Evolutionary conservation across 257 asterid genomes (phyloP).

Genomic region (Capsicum pubescens): DNA sequence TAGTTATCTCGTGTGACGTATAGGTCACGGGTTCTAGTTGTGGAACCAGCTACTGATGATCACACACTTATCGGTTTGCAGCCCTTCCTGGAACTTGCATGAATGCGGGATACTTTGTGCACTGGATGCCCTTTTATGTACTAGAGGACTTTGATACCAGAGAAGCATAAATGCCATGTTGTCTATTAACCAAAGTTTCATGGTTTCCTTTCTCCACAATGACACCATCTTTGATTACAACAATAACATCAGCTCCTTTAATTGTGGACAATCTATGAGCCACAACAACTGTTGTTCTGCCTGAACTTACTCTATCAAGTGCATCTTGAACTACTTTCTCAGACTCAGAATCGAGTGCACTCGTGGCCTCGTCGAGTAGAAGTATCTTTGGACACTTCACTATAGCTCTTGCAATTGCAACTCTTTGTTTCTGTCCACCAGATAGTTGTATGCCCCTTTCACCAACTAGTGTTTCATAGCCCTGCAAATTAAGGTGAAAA

Average conservation of each 20-base stretch:
- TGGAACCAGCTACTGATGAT: too few relatives aligned
- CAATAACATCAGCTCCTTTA: conserved; percentile 54
- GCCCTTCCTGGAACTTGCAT: background rate
- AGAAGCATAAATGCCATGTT: conserved; percentile 57
- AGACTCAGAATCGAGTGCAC: conserved; percentile 59
- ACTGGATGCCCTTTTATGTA: background rate
- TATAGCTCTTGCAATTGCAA: conserved; percentile 64
- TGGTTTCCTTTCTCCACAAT: conserved; percentile 55
- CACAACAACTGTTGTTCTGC: conserved; percentile 58
- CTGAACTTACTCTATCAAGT: conserved; percentile 47
- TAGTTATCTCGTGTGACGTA: too few relatives aligned
- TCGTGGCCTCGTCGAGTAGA: conserved; percentile 68
- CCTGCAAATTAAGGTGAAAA: conserved; percentile 33
- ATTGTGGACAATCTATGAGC: conserved; percentile 65
- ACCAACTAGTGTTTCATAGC: conserved; percentile 59
- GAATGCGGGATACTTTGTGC: background rate
- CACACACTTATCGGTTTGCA: too few relatives aligned
- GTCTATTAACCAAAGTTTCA: conserved; percentile 38
- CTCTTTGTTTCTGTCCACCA: conserved; percentile 68
- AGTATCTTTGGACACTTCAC: conserved; percentile 54
- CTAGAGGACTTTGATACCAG: conserved; percentile 31
- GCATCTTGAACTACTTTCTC: conserved; percentile 61
- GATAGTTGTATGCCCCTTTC: conserved; percentile 60
- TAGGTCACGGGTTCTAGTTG: too few relatives aligned
- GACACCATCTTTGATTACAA: conserved; percentile 49